A percentile compares a stretch with the other conserved stretches of the same genome.
Evolutionary conservation across 2,329 filamentous ascomycete genomes (phyloP).

Genomic region (Talaromyces sp.): DNA sequence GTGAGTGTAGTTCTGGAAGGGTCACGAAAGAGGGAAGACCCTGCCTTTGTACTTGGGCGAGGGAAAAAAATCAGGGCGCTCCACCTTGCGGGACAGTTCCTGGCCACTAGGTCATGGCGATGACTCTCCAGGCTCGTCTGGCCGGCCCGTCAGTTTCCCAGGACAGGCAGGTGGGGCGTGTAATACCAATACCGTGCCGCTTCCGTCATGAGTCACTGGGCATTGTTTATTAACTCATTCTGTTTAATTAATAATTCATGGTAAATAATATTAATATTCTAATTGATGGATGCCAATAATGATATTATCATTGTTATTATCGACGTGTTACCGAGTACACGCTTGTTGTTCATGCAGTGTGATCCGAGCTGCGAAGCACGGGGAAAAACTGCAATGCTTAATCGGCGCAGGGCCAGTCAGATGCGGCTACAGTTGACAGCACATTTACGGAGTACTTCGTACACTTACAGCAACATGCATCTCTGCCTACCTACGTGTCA

Average conservation of each 20-base stretch:
- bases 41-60: neutral
- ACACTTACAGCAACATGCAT: too few species aligned
- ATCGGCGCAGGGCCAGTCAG: neutral
- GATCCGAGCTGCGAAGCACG: neutral
- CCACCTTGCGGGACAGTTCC: neutral
- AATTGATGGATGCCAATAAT: too few species aligned
- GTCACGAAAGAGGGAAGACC: neutral
- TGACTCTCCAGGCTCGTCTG: neutral
- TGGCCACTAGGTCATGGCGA: neutral
- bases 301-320: too few species aligned
- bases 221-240: too few species aligned
- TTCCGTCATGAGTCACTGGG: neutral
- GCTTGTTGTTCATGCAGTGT: neutral
- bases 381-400: neutral
- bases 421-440: too few species aligned
- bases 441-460: too few species aligned
- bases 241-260: too few species aligned
- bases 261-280: too few species aligned
- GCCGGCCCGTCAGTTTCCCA: neutral
- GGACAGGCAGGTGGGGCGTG: neutral
- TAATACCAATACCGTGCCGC: constrained; percentile 1
- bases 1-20: too few species aligned
- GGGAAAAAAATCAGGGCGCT: constrained; percentile 3
- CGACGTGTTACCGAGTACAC: too few species aligned
- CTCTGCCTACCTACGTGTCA: too few species aligned